Base-by-base conservation (phyloP, 306 rosid genomes). In the Spatholobus suberectus region DNA sequence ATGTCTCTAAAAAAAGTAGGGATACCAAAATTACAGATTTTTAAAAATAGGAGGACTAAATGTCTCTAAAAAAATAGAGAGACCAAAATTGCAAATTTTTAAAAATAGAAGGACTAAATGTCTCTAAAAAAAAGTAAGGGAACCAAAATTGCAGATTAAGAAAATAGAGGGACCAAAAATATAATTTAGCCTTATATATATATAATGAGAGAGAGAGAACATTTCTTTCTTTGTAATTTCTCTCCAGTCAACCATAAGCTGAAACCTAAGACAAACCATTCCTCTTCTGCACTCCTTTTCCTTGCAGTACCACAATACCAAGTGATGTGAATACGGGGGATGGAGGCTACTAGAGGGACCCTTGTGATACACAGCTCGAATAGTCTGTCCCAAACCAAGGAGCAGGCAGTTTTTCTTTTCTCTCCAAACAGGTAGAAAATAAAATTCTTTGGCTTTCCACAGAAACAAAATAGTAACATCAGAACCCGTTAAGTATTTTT, bases 231-330 rank as follows among this genome's bases (percentile, higher is more conserved):
- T 35, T 5, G 14, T 43, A 57, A 44, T 71, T 69, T 62, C 79
- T 71, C 66, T 62, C 35, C 17, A 23, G 37, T 67, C 34, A 67
- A 54, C 34, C 57, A 5, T 24, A 82, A 72, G 17, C 43, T 77
- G 51, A 73, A 63, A 32, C 68, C 52, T 29, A 29, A 72, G 80
- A 61, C 62, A 51, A n/a, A 54, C 11, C 76, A 47, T 24, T 78
- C 57, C 83, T 72, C 34, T 21, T 63, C 51, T 27, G 40, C 75
- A 46, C 38, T 76, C 18, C 49, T 71, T 51, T 59, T 70, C 15
- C 70, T 61, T 49, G 73, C 71, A 78, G 59, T 21, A 21, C 14
- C 62, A 55, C 15, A 21, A 55, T 55, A 9, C 29, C 26, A 14
- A 46, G 6, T 14, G 18, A 46, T 3, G 18, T 12, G 52, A 46